Conservation (phyloP, 106 monocot species). For the Triglochin maritima region DNA sequence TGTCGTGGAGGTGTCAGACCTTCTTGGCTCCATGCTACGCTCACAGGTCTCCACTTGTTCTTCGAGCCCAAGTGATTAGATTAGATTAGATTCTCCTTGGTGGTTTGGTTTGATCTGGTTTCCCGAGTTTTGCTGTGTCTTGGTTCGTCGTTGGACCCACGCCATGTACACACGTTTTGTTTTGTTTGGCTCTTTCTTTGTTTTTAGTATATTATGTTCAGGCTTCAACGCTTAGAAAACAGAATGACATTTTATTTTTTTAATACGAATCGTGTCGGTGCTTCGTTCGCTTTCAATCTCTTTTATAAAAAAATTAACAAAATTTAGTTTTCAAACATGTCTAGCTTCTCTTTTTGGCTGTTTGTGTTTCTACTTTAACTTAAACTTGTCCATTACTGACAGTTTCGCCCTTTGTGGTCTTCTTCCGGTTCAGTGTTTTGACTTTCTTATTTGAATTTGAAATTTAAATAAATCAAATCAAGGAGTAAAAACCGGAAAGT, state of each 20-base stretch:
- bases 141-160: no score
- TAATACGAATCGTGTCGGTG: neutral
- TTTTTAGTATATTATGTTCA: neutral
- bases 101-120: neutral
- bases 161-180: neutral
- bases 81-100: neutral
- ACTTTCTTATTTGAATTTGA: neutral
- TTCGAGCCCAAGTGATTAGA: neutral
- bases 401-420: no score
- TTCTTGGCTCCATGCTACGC: conserved; percentile 42
- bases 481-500: no score
- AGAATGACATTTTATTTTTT: neutral
- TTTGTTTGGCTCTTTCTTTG: neutral
- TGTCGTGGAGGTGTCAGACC: conserved; percentile 5
- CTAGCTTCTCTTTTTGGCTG: no score
- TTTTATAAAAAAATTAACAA: no score
- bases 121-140: neutral
- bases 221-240: no score
- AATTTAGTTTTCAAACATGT: no score
- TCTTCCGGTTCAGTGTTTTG: no score
- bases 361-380: no score
- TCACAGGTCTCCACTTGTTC: conserved; percentile 21
- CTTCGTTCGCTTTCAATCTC: neutral
- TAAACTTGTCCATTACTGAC: no score
- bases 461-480: neutral